Conservation (phyloP, 306 rosid genomes). For the Canavalia gladiata region DNA sequence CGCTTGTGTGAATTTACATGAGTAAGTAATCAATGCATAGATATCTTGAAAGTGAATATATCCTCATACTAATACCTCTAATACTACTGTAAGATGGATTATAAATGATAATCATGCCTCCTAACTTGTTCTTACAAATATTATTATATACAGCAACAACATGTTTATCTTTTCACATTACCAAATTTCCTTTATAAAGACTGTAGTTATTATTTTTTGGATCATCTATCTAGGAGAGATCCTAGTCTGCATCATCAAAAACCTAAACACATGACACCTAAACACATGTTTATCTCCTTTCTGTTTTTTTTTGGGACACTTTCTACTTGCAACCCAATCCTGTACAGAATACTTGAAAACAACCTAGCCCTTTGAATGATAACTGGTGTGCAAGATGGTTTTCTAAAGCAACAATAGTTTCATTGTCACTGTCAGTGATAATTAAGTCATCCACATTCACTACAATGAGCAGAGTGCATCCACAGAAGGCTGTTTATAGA, state of each 20-base stretch:
- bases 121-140: slow-evolving; percentile 1
- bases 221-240: too few species aligned
- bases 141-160: neutral
- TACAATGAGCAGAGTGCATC: neutral
- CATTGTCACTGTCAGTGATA: too few species aligned
- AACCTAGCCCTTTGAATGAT: neutral
- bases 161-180: neutral
- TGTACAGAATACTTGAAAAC: neutral
- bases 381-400: neutral
- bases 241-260: too few species aligned
- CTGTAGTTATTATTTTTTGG: too few species aligned
- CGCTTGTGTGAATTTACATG: slow-evolving; percentile 18
- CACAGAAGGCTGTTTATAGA: neutral
- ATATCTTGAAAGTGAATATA: slow-evolving; percentile 30
- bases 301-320: too few species aligned
- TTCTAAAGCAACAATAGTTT: neutral
- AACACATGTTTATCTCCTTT: too few species aligned
- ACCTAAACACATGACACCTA: too few species aligned
- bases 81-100: slow-evolving; percentile 8
- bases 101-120: slow-evolving; percentile 28
- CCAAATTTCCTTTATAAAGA: too few species aligned
- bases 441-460: neutral
- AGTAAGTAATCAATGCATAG: slow-evolving; percentile 1
- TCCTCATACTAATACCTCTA: slow-evolving; percentile 20
- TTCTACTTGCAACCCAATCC: too few species aligned